Evolutionary conservation across 805 yeast species (phyloP), one percentile per base, ranked within the genome.

Genomic region (Schwanniomyces yamadae): DNA sequence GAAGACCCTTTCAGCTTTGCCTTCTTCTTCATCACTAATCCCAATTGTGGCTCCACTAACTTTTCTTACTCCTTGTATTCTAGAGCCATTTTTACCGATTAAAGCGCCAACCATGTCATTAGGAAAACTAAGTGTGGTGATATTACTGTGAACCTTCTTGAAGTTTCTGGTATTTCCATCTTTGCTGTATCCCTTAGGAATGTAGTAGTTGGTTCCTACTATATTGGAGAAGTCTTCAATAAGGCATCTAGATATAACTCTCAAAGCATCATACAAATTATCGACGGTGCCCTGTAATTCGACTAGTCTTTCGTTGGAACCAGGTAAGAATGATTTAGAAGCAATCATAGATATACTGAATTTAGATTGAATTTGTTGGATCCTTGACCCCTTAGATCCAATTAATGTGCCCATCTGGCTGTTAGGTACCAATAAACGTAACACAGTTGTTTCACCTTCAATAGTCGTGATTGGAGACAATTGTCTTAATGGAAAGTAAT

Each of bases 401-500:
- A 89, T 88, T 30, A 89, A 75, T 6, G 95, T 80, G 25, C 96
- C 95, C 78, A 88, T 80, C 57, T 87, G 95, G 34, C 81, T 73
- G 59, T 88, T 87, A 26, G 96, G 88, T 40, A 88, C 72, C 44
- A 89, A 67, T 30, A 89, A 67, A 53, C 96, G 74, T 50, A 88
- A 59, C 23, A 77, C 69, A 5, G 72, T 63, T 23, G 77, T 71
- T 33, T 75, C 69, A 18, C 77, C 79, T 28, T 72, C 73, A 20
- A 73, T 63, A 17, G 71, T 57, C 5, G 79, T 74, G 33, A 77
- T 63, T 36, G 73, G 69, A 53, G 77, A 67, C 52, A 80, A 66
- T 50, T 80, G 74, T 56, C 77, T 78, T 48, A 76, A 64, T 33
- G 84, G 86, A 63, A 75, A 78, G 46, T 63, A 78, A 36, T 61